Evolutionary conservation across 768 basidiomycete genomes (phyloP).

Genomic region (Plicaturopsis crispa): DNA sequence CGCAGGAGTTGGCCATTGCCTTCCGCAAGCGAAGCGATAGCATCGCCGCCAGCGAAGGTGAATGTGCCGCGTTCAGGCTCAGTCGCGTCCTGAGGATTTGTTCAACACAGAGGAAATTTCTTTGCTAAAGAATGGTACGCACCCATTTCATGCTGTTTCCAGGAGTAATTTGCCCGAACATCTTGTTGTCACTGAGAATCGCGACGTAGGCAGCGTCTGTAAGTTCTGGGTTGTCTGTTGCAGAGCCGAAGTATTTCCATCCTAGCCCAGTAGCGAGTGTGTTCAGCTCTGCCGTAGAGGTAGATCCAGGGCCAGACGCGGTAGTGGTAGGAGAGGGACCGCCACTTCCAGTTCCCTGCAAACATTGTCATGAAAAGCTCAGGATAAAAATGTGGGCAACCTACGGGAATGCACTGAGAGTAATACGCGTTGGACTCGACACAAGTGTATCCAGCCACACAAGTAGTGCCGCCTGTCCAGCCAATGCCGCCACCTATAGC

Average conservation of each 20-base stretch:
- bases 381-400: background rate
- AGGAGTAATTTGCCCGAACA: slow-evolving; percentile 41
- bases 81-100: slow-evolving; percentile 49
- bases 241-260: slow-evolving; percentile 40
- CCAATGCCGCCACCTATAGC: slow-evolving; percentile 29
- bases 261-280: slow-evolving; percentile 24
- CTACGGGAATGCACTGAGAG: slow-evolving; percentile 24
- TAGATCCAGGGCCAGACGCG: slow-evolving; percentile 11
- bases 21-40: slow-evolving; percentile 34
- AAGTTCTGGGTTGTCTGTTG: slow-evolving; percentile 41
- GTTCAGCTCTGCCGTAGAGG: slow-evolving; percentile 17
- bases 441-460: slow-evolving; percentile 25
- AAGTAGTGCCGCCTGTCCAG: slow-evolving; percentile 28
- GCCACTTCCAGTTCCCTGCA: background rate
- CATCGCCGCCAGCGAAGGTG: slow-evolving; percentile 37
- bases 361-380: background rate
- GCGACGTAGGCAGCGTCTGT: slow-evolving; percentile 32
- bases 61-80: slow-evolving; percentile 41
- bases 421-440: slow-evolving; percentile 23
- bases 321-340: slow-evolving; percentile 5
- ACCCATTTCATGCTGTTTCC: slow-evolving; percentile 56
- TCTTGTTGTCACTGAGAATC: slow-evolving; percentile 26
- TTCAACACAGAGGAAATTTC: background rate
- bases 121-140: slow-evolving; percentile 6
- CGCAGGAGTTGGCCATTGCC: slow-evolving; percentile 39